These are phyloP conservation scores for Sordariomycetes sp. DNA, from an alignment of 2,329 filamentous ascomycete species.

Conservation along the genomic window DNA sequence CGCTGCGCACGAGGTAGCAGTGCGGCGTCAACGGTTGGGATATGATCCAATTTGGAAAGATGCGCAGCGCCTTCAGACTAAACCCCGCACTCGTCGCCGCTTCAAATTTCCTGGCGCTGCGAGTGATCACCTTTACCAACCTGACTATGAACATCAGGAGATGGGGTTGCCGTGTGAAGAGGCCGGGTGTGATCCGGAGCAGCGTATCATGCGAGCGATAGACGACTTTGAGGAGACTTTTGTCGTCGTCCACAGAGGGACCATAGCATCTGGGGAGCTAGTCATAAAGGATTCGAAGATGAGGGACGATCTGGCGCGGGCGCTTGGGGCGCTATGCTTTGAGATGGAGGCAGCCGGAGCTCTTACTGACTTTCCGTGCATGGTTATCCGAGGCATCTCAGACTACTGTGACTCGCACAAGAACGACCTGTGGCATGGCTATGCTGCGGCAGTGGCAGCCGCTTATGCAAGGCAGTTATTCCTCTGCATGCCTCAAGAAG, in stretches of 20 bases:
- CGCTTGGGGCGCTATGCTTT: slow-evolving; percentile 3
- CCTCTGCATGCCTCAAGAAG: background rate
- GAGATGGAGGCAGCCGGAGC: slow-evolving; percentile 6
- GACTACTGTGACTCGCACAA: slow-evolving; percentile 23
- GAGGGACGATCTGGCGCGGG: background rate
- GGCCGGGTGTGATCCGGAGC: slow-evolving; percentile 3
- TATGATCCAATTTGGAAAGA: slow-evolving; percentile 6
- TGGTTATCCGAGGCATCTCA: slow-evolving; percentile 20
- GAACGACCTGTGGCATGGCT: slow-evolving; percentile 16
- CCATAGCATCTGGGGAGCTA: slow-evolving; percentile 9
- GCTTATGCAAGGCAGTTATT: slow-evolving; percentile 14
- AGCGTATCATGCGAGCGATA: slow-evolving; percentile 5
- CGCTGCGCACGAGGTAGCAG: slow-evolving; percentile 7
- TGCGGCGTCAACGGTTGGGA: background rate
- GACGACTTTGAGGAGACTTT: slow-evolving; percentile 5
- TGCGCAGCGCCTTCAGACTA: slow-evolving; percentile 5
- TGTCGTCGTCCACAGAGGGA: slow-evolving; percentile 9
- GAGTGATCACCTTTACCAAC: slow-evolving; percentile 7
- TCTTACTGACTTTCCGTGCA: slow-evolving; percentile 13
- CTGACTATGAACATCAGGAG: slow-evolving; percentile 3
- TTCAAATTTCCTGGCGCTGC: slow-evolving; percentile 6
- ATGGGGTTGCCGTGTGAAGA: slow-evolving; percentile 4
- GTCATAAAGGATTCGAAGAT: slow-evolving; percentile 3
- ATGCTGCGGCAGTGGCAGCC: slow-evolving; percentile 14
- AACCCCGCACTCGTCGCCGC: slow-evolving; percentile 1